A percentile compares a stretch with the other conserved stretches of the same genome.
Conservation (phyloP, 495 filamentous ascomycete genomes). For the Parathielavia appendiculata region DNA sequence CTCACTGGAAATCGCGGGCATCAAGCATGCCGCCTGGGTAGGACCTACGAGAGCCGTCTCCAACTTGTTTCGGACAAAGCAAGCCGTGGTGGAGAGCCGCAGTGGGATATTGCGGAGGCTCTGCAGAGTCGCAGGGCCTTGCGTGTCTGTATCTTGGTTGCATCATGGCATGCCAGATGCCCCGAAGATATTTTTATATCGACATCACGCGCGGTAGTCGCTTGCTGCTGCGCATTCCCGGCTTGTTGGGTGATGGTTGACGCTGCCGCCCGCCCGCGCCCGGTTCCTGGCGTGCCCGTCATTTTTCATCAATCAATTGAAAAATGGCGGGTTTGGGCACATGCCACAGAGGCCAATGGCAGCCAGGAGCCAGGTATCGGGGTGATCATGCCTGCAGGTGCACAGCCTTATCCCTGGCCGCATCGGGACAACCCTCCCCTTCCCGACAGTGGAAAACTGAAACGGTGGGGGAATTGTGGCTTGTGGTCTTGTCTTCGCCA, state of each 20-base stretch:
- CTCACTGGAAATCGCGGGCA: neutral
- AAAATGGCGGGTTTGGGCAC: slow-evolving; percentile 15
- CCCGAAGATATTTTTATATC: slow-evolving; percentile 34
- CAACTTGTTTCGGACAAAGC: neutral
- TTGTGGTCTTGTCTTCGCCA: slow-evolving; percentile 20
- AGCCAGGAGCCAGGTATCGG: slow-evolving; percentile 3
- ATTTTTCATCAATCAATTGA: slow-evolving; percentile 1
- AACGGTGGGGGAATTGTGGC: slow-evolving; percentile 27
- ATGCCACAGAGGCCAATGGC: slow-evolving; percentile 23
- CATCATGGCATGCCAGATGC: slow-evolving; percentile 26
- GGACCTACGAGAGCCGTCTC: neutral
- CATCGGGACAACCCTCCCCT: slow-evolving; percentile 24
- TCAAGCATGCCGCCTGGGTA: neutral
- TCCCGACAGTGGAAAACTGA: slow-evolving; percentile 2
- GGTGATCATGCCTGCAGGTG: slow-evolving; percentile 23
- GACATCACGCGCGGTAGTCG: slow-evolving; percentile 24
- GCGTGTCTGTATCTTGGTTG: slow-evolving; percentile 6
- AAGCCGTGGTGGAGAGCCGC: slow-evolving; percentile 4
- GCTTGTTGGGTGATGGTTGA: slow-evolving; percentile 21
- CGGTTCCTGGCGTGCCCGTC: slow-evolving; percentile 14
- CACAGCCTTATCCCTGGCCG: slow-evolving; percentile 31
- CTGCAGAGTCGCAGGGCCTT: slow-evolving; percentile 20
- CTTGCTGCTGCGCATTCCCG: slow-evolving; percentile 29
- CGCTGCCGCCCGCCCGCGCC: slow-evolving; percentile 6
- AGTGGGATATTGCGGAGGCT: slow-evolving; percentile 27